Evolutionary conservation across 192 early-diverging fungal genomes (phyloP), one percentile per base, ranked within the genome.

Genomic region (Haplosporangium gracile): DNA sequence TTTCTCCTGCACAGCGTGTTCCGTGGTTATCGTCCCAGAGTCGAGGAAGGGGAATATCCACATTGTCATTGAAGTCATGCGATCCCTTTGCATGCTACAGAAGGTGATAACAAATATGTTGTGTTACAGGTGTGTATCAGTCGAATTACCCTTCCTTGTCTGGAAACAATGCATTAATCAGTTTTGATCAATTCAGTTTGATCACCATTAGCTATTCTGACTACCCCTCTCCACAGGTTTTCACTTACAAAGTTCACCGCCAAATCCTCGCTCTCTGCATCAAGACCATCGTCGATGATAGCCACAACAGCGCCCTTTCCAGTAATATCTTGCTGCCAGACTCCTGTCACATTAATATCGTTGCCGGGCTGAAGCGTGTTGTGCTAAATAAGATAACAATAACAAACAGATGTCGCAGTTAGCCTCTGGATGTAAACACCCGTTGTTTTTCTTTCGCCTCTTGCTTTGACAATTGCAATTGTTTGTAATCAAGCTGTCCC

Each of bases 1-100:
- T 97, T 91, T 98, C 97, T 22, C 99, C 99, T 9, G 99, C 99
- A 87, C 98, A 99, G 51, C 99, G 90, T 15, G 99, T 99, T 57
- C 99, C 99, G 85, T 99, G 99, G 65, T 92, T 92, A 83, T 99
- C 99, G 45, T 97, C 95, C 22, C 47, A 42, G 0, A 95, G 72
- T 68, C 88, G 90, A 34, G 98, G 99, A 65, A 89, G 94, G 9
- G 98, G 98, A 42, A 95, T 81, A 53, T 89, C 82, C 8, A 82
- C 91, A 81, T 95, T 93, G 76, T 96, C 94, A 81, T 99, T 99
- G 83, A 95, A 99, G 87, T 99, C 99, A 82, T 97, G 97, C 0
- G 99, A 99, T 6, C 97, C 98, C 63, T 89, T 92, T 10, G 92
- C 94, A 83, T 89, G 92, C 95, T 95, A 82, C 38, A 49, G 5